A percentile compares a stretch with the other conserved stretches of the same genome.
These are phyloP conservation scores for Closterium sp. DNA, from an alignment of 139 green algal species.

Conservation along the genomic window DNA sequence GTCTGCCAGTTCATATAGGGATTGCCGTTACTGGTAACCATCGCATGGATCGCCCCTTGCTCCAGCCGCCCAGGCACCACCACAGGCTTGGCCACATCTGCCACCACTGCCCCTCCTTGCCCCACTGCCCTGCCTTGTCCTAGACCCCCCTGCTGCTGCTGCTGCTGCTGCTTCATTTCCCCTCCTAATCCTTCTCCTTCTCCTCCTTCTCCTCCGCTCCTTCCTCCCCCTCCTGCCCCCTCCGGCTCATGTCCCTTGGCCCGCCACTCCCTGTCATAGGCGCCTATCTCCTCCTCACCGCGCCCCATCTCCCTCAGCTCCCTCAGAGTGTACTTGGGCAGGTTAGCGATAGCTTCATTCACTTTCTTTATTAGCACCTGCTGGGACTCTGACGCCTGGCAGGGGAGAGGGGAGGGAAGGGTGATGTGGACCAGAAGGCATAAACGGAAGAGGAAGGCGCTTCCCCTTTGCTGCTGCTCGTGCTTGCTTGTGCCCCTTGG, in stretches of 20 bases:
- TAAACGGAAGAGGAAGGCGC: neutral
- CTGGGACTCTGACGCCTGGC: slow-evolving; percentile 31
- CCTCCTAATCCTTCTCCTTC: neutral
- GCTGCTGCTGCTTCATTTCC: neutral
- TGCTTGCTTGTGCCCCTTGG: no score
- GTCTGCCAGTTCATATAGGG: slow-evolving; percentile 89
- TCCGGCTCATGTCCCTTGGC: neutral
- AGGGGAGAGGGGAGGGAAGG: neutral
- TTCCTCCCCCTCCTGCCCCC: neutral
- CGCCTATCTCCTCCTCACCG: neutral
- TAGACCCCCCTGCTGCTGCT: neutral
- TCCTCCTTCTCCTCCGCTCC: slow-evolving; percentile 1
- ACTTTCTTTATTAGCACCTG: slow-evolving; percentile 26
- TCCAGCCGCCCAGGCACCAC: neutral
- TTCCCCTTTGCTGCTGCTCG: no score
- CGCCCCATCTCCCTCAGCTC: slow-evolving; percentile 32
- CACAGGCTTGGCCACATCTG: neutral
- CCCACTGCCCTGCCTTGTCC: neutral
- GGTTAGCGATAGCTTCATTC: slow-evolving; percentile 26
- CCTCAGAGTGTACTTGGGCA: slow-evolving; percentile 34
- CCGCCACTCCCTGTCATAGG: slow-evolving; percentile 1
- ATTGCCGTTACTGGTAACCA: slow-evolving; percentile 79
- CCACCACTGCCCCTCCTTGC: neutral
- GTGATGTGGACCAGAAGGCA: neutral
- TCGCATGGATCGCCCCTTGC: slow-evolving; percentile 66